phyloP scores from a whole-genome alignment of 176 grass and related monocot genomes.

The Zoysia pacifica region DNA sequence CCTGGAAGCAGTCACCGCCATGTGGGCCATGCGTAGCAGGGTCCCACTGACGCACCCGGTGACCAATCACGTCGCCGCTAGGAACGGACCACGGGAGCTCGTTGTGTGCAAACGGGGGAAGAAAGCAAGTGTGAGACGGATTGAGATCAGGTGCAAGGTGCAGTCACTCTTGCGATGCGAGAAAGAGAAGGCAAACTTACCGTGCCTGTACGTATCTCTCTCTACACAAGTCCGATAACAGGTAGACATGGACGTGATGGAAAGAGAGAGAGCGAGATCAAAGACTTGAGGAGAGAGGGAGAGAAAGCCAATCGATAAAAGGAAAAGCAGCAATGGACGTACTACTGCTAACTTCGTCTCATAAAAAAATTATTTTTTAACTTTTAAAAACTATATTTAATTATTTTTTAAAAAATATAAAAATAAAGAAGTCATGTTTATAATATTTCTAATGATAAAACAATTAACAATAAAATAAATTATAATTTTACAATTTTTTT shows the following conservation, averaged over 20 bases:
- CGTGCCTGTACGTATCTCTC: neutral
- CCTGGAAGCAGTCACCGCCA: neutral
- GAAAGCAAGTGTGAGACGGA: neutral
- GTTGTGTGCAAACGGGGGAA: too few relatives aligned
- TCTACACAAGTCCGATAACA: neutral
- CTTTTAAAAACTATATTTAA: too few relatives aligned
- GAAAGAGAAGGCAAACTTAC: neutral
- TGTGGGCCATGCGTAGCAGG: neutral
- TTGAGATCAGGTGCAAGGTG: too few relatives aligned
- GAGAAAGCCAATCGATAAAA: neutral
- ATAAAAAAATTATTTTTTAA: too few relatives aligned
- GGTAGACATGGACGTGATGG: neutral
- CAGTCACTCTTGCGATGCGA: neutral
- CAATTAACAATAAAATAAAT: too few relatives aligned
- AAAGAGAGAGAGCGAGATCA: neutral
- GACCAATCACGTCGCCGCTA: slow-evolving; percentile 36
- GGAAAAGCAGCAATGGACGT: slow-evolving; percentile 15
- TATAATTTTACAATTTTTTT: too few relatives aligned
- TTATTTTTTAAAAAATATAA: too few relatives aligned
- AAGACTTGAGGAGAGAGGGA: neutral
- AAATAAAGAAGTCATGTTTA: too few relatives aligned
- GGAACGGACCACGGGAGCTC: neutral
- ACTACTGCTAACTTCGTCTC: neutral
- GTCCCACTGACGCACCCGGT: neutral
- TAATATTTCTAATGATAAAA: too few relatives aligned